These are phyloP conservation scores for Globisporangium rhizosaccharum DNA, from an alignment of 352 stramenopile genomes.

Conservation along the genomic window DNA sequence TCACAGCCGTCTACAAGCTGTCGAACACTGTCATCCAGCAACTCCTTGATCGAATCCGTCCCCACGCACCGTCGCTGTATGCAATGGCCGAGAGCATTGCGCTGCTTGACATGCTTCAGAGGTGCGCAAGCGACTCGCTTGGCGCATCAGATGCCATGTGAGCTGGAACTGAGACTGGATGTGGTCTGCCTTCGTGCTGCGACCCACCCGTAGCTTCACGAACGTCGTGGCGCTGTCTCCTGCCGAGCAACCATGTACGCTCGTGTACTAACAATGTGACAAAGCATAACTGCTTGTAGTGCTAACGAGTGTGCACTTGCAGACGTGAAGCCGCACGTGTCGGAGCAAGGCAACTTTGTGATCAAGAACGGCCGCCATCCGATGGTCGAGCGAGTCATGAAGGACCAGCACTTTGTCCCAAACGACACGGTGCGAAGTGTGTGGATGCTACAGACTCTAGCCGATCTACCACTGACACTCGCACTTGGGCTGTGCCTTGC, in stretches of 20 bases:
- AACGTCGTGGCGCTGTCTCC: slow-evolving; percentile 81
- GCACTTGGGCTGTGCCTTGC: neutral
- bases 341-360: slow-evolving; percentile 59
- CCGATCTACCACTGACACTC: neutral
- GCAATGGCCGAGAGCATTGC: slow-evolving; percentile 85
- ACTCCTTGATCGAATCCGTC: slow-evolving; percentile 74
- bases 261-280: neutral
- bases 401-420: slow-evolving; percentile 69
- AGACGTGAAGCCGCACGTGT: slow-evolving; percentile 72
- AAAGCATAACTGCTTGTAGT: neutral
- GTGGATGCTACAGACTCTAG: neutral
- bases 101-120: slow-evolving; percentile 90
- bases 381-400: slow-evolving; percentile 62
- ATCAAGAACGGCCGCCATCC: slow-evolving; percentile 82
- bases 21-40: slow-evolving; percentile 85
- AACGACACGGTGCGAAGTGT: slow-evolving; percentile 70
- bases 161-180: neutral
- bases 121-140: slow-evolving; percentile 22
- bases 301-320: neutral
- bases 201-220: slow-evolving; percentile 54
- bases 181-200: too few relatives aligned
- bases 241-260: slow-evolving; percentile 64
- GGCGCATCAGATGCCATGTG: too few relatives aligned
- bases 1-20: slow-evolving; percentile 84
- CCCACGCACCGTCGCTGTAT: slow-evolving; percentile 71